Conservation (phyloP, 805 yeast species). For the Candida tallmaniae region DNA sequence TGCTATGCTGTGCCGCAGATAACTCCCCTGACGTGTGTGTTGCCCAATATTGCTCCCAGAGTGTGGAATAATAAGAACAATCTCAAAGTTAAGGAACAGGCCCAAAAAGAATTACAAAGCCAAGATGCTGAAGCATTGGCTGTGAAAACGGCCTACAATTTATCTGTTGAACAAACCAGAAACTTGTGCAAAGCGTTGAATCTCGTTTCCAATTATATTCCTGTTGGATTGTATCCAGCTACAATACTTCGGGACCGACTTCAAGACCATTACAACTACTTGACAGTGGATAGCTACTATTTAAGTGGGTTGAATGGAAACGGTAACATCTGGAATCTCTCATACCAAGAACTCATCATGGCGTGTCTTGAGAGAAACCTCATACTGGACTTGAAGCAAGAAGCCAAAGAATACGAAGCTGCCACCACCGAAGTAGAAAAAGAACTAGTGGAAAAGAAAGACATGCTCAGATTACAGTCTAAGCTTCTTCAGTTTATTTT, state of each 20-base stretch:
- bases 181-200: conserved; percentile 31
- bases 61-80: conserved; percentile 22
- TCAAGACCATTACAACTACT: conserved; percentile 37
- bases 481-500: conserved; percentile 37
- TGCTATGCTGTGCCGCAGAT: conserved; percentile 52
- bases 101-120: conserved; percentile 5
- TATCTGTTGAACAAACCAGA: conserved; percentile 37
- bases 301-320: conserved; percentile 30
- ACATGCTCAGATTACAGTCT: conserved; percentile 18
- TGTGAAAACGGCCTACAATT: conserved; percentile 43
- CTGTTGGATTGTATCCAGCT: conserved; percentile 34
- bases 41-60: conserved; percentile 43
- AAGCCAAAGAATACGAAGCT: conserved; percentile 17
- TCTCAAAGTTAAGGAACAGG: conserved; percentile 7
- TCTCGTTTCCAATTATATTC: conserved; percentile 38
- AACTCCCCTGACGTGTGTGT: conserved; percentile 55
- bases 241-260: conserved; percentile 32
- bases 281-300: conserved; percentile 51
- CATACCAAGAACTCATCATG: conserved; percentile 46
- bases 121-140: conserved; percentile 19
- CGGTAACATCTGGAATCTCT: conserved; percentile 44
- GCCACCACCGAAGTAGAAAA: conserved; percentile 12
- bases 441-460: conserved; percentile 10
- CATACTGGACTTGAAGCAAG: conserved; percentile 21
- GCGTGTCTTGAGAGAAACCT: conserved; percentile 57